Conservation (phyloP, 352 stramenopile species). For the Phytopythium litorale region DNA sequence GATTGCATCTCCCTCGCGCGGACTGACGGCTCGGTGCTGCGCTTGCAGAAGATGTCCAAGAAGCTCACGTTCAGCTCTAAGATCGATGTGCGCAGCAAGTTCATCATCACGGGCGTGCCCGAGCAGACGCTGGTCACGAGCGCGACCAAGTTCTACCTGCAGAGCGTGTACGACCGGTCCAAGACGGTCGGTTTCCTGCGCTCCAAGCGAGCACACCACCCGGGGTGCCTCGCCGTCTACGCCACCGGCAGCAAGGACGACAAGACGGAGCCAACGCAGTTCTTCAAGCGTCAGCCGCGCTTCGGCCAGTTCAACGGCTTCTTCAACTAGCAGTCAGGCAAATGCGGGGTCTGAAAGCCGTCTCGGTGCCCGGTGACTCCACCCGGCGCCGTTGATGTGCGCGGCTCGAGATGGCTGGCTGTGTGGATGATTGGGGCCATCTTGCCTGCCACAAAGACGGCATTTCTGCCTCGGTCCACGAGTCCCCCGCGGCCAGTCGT, state of each 20-base stretch:
- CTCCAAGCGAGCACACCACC: slow-evolving; percentile 26
- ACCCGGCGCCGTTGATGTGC: no score
- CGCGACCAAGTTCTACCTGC: slow-evolving; percentile 67
- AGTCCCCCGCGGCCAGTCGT: no score
- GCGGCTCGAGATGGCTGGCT: no score
- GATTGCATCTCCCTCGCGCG: slow-evolving; percentile 60
- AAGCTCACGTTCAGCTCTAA: slow-evolving; percentile 68
- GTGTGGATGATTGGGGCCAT: no score
- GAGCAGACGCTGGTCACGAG: slow-evolving; percentile 55
- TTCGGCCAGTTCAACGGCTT: slow-evolving; percentile 8
- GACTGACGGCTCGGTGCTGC: slow-evolving; percentile 48
- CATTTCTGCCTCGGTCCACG: no score
- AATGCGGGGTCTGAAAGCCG: no score
- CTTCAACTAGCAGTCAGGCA: background rate
- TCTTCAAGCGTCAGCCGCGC: slow-evolving; percentile 40
- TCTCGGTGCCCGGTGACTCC: background rate
- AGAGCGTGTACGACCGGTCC: slow-evolving; percentile 64
- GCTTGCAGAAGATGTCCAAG: slow-evolving; percentile 56
- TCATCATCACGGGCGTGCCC: slow-evolving; percentile 60
- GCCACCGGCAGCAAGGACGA: slow-evolving; percentile 43
- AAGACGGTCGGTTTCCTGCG: slow-evolving; percentile 61
- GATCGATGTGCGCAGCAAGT: slow-evolving; percentile 59
- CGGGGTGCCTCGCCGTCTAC: slow-evolving; percentile 57
- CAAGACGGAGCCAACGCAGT: slow-evolving; percentile 61
- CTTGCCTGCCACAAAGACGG: no score